A percentile compares a stretch with the other conserved stretches of the same genome.
These are phyloP conservation scores for Haberlea rhodopensis DNA, from an alignment of 257 asterid species.

Conservation along the genomic window DNA sequence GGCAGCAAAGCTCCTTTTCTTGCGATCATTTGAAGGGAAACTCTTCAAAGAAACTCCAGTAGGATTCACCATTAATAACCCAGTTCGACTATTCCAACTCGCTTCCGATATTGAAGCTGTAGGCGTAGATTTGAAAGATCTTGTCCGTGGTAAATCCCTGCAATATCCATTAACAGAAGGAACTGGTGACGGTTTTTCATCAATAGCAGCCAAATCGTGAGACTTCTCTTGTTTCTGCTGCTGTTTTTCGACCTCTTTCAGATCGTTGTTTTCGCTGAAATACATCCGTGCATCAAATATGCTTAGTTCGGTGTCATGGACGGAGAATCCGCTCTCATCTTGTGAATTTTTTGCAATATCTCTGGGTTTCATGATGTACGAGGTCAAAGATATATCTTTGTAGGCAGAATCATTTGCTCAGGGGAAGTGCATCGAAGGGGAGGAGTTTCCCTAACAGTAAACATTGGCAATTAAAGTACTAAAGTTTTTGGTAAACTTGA, in stretches of 20 bases:
- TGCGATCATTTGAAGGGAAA: constrained; percentile 21
- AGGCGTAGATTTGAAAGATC: constrained; percentile 67
- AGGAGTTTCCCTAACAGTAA: constrained; percentile 40
- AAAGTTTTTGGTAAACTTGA: no score
- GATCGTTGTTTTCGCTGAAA: constrained; percentile 53
- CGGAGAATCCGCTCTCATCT: constrained; percentile 1
- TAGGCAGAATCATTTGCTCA: constrained; percentile 15
- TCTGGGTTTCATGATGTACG: constrained; percentile 40
- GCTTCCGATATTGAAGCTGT: constrained; percentile 80
- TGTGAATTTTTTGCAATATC: constrained; percentile 16
- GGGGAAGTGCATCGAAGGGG: constrained; percentile 41
- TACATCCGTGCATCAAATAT: constrained; percentile 84
- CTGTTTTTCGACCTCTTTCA: constrained; percentile 23
- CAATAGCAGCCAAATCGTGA: constrained; percentile 23
- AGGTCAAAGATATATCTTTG: constrained; percentile 54
- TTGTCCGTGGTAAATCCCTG: constrained; percentile 38
- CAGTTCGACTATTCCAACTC: constrained; percentile 86
- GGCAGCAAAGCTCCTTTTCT: constrained; percentile 25
- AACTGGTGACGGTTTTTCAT: constrained; percentile 40
- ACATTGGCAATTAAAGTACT: constrained; percentile 44
- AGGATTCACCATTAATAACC: constrained; percentile 53
- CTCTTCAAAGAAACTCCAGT: constrained; percentile 44
- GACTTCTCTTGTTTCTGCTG: constrained; percentile 6
- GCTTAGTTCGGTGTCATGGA: constrained; percentile 62
- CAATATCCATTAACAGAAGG: constrained; percentile 54